Base-by-base conservation (phyloP, 306 rosid genomes). In the Citrullus mucosospermus region DNA sequence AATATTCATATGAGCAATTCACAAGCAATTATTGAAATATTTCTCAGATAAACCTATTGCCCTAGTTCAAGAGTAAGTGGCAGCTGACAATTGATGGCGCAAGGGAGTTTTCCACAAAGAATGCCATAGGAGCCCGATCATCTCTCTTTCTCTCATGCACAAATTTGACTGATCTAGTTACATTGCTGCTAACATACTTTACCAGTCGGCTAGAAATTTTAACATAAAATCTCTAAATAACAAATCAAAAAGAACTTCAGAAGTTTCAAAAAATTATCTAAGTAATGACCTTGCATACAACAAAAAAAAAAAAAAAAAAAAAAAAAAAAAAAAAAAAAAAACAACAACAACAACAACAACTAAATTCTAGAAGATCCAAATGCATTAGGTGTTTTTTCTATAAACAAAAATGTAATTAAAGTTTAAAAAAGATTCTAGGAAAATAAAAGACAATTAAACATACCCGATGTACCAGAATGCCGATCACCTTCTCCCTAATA, bases 401-500 rank as follows among this genome's bases (percentile, higher is more conserved):
- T 6, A 66, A 36, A 30, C 34, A 22, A 15, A 48, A 39, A 65
- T 22, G 39, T 41, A 46, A 32, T 8, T 13, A 44, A 59, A 20
- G 2, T 13, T n/a, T 20, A 13, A 0, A 14, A 54, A n/a, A 32
- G 8, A 53, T 16, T 78, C 28, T 17, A 57, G 53, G 16, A 5
- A 55, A 54, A 56, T 48, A 14, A 53, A 79, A 41, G 58, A 56
- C 20, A 78, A 20, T 8, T 12, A 76, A 66, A 50, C 96, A 85
- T 88, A 96, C 99, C 98, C 78, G 82, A 81, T 53, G 85, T 83
- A 65, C 88, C 90, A n/a, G 84, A 70, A 67, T 80, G 90, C 82
- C 85, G 96, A 74, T 92, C 89, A 73, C 93, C 96, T 41, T 82
- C 76, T 46, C 99, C 96, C 99, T 96, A 87, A 80, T 76, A 83